Evolutionary conservation across 1,139 yeast species (phyloP).

Genomic region (Blastobotrys proliferans): DNA sequence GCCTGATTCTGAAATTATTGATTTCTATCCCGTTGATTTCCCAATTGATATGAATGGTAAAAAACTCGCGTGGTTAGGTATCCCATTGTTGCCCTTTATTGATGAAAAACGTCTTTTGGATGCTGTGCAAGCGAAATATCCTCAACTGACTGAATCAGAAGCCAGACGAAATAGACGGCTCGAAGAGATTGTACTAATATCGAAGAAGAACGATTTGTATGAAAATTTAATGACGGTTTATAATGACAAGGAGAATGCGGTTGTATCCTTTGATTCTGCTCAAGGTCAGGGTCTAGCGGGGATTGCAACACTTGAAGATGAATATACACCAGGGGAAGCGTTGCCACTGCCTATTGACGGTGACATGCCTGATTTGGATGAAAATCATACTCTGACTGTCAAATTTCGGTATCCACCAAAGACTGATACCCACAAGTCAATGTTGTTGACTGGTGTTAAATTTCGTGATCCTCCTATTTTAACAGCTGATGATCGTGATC

Average conservation of each 20-base stretch:
- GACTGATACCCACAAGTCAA: slow-evolving; percentile 51
- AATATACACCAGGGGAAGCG: slow-evolving; percentile 47
- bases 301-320: slow-evolving; percentile 42
- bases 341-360: slow-evolving; percentile 60
- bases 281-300: slow-evolving; percentile 67
- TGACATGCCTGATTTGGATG: slow-evolving; percentile 50
- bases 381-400: slow-evolving; percentile 51
- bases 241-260: slow-evolving; percentile 27
- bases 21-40: slow-evolving; percentile 86
- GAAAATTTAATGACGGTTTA: slow-evolving; percentile 24
- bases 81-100: slow-evolving; percentile 84
- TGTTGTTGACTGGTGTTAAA: slow-evolving; percentile 77
- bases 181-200: slow-evolving; percentile 34
- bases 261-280: slow-evolving; percentile 41
- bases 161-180: slow-evolving; percentile 50
- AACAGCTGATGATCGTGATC: slow-evolving; percentile 64
- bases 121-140: slow-evolving; percentile 64
- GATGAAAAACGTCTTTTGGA: slow-evolving; percentile 71
- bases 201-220: slow-evolving; percentile 26
- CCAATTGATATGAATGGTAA: slow-evolving; percentile 94
- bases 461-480: slow-evolving; percentile 54
- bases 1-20: slow-evolving; percentile 77
- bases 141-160: slow-evolving; percentile 64
- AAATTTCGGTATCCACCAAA: slow-evolving; percentile 53
- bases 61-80: slow-evolving; percentile 93